Evolutionary conservation across 2,329 filamentous ascomycete species (phyloP).

Genomic region (Rachicladosporium sp.): DNA sequence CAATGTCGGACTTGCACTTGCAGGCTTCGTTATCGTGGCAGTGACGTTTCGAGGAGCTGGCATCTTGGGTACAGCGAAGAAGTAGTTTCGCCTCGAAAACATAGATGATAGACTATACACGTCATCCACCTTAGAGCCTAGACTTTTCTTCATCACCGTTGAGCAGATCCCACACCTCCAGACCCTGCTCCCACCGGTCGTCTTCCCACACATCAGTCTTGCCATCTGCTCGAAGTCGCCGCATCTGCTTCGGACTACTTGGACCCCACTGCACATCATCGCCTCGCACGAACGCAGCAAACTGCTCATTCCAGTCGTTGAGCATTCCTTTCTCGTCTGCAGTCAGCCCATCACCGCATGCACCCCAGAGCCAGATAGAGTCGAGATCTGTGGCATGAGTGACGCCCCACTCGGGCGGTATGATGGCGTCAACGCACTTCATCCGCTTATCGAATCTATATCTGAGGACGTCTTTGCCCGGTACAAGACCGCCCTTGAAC

Average conservation of each 20-base stretch:
- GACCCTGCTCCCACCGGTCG: conserved; percentile 32
- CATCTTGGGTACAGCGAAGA: conserved; percentile 13
- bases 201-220: conserved; percentile 35
- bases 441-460: conserved; percentile 45
- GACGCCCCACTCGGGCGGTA: conserved; percentile 38
- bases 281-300: conserved; percentile 29
- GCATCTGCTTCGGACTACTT: conserved; percentile 24
- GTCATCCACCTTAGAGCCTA: too few species aligned
- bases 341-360: conserved; percentile 25
- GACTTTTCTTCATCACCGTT: too few species aligned
- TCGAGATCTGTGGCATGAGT: conserved; percentile 42
- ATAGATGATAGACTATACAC: too few species aligned
- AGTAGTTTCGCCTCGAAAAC: conserved; percentile 5
- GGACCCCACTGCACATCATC: conserved; percentile 30
- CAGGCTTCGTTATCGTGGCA: conserved; percentile 22
- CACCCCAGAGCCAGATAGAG: conserved; percentile 46
- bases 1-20: conserved; percentile 25
- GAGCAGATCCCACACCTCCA: conserved; percentile 33
- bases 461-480: conserved; percentile 34
- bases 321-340: conserved; percentile 33
- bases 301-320: conserved; percentile 25
- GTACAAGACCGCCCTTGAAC: conserved; percentile 25
- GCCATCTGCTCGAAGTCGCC: conserved; percentile 35
- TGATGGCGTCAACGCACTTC: conserved; percentile 29
- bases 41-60: conserved; percentile 20